Conservation (phyloP, 1,284 basidiomycete species). For the Ceratobasidium sp. region DNA sequence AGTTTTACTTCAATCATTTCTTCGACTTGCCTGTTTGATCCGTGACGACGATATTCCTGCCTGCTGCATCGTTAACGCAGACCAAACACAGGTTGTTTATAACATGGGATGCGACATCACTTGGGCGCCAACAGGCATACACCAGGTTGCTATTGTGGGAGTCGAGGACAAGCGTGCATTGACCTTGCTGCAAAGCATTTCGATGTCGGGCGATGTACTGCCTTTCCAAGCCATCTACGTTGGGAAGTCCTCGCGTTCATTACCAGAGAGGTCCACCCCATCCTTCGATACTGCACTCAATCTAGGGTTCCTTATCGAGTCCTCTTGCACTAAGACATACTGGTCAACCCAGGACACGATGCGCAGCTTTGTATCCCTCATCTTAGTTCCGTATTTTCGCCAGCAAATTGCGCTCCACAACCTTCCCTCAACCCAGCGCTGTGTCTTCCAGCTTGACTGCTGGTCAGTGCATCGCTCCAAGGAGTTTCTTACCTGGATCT, state of each 20-base stretch:
- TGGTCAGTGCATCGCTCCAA: conserved; percentile 56
- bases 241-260: background rate
- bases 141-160: conserved; percentile 29
- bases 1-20: conserved; percentile 5
- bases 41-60: conserved; percentile 10
- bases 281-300: conserved; percentile 45
- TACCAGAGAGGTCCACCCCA: background rate
- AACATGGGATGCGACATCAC: background rate
- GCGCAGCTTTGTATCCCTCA: background rate
- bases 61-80: conserved; percentile 19
- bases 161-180: conserved; percentile 34
- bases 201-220: conserved; percentile 2
- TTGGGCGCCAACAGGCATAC: conserved; percentile 4
- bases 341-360: background rate
- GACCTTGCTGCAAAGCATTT: conserved; percentile 11
- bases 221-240: conserved; percentile 33
- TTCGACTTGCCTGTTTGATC: background rate
- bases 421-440: conserved; percentile 13
- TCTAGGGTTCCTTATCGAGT: conserved; percentile 51
- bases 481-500: conserved; percentile 54
- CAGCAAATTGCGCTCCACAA: conserved; percentile 43
- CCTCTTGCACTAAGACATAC: conserved; percentile 43
- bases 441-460: conserved; percentile 53
- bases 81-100: conserved; percentile 35
- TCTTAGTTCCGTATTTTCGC: conserved; percentile 54